Base-by-base conservation (phyloP, 2,329 filamentous ascomycete species). In the Rhynchosporium secalis region DNA sequence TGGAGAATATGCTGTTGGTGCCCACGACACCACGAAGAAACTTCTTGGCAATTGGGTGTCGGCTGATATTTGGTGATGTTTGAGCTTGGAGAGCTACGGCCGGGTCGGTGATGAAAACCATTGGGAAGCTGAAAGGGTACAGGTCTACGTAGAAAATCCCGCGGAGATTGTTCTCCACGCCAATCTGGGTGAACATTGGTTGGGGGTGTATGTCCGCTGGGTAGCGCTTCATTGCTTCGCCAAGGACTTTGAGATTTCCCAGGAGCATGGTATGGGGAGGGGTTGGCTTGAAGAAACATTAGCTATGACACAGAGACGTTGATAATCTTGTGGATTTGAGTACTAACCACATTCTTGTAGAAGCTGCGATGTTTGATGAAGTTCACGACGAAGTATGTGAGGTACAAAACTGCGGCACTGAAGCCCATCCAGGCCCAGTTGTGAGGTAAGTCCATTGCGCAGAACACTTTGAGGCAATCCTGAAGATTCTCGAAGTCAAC, bases 101-200 rank as follows among this genome's bases (percentile, higher is more conserved):
- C 1, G 68, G 68, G 36, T 68, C 61, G 3, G 52, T 58, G 31
- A 69, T 52, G 29, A 68, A 45, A 5, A 68, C 45, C 49, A 60
- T 45, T 6, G 69, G 46, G 9, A 54, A 38, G 2, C 51, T 38
- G 51, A 67, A 49, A 5, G 68, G 69, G 56, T 60, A 68, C 8
- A 68, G n/a, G 40, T 70, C 69, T 20, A 70, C 43, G 45, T 68
- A 69, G 57, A 60, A 70, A 7, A 67, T 46, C 2, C 66, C 66
- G 3, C 59, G 49, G 15, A 69, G 51, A 15, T 66, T 51, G 20
- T 68, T 67, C 13, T 65, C 56, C 3, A 40, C 47, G 3, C 48
- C 66, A 1, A 70, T 60, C 13, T 57, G 31, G 12, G 62, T 66
- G 28, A 65, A 59, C 26, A 65, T 41, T 5, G 43, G 36, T 48